Evolutionary conservation across 2,329 filamentous ascomycete genomes (phyloP), one percentile per base, ranked within the genome.

Genomic region (Fusarium coffeatum): DNA sequence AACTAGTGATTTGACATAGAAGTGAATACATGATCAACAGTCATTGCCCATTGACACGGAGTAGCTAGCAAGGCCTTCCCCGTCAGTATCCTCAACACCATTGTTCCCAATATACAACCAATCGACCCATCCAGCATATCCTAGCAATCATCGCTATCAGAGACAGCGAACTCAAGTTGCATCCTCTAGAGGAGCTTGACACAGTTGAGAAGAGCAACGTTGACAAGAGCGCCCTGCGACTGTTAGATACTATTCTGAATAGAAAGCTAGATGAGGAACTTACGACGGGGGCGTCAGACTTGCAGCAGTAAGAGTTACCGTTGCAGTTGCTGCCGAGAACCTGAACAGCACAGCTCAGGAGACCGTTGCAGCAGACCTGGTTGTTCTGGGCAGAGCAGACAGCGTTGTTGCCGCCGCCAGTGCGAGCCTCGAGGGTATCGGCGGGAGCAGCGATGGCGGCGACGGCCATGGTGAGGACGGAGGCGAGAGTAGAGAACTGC

Each of bases 401-500:
- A 9, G 61, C 12, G 15, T 32, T 60, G 61, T 30, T 51, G 42
- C 20, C 23, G 32, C 43, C n/a, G 28, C 42, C 22, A 9, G 41
- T 45, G 50, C 59, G 65, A 69, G 59, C 59, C 45, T 65, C 45
- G 13, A 65, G 28, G 28, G 28, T 22, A 4, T 60, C 51, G 8
- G 43, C 28, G 20, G 62, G 67, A 55, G 67, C 62, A 20, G 66
- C 66, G 3, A 70, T 53, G 53, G 45, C 62, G 18, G 46, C 63
- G 23, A 58, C 10, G 22, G 62, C 62, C 57, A 69, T 67, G 42
- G 67, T 58, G 34, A 69, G 27, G 57, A 59, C 15, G 22, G 66
- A 55, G 30, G 53, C 56, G 34, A 68, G 27, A n/a, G 37, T 70
- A 22, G 62, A 34, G 66, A 69, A 69, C 49, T 69, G 64, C 67